These are phyloP conservation scores for Vitis amurensis DNA, from an alignment of 164 flowering plant species.

Conservation along the genomic window DNA sequence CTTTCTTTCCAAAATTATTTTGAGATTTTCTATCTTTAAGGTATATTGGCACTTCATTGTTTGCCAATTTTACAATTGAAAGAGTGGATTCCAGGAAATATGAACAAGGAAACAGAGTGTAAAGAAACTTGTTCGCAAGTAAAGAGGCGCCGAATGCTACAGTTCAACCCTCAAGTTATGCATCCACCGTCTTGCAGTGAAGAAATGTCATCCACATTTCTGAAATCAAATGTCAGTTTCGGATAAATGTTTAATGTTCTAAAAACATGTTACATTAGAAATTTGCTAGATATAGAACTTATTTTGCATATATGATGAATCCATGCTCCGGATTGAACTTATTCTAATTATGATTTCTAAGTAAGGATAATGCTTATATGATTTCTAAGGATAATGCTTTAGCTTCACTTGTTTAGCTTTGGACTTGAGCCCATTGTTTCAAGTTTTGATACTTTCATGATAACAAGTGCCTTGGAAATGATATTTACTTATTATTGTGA, in stretches of 20 bases:
- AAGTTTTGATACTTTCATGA: background rate
- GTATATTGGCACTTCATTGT: background rate
- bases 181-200: constrained; percentile 42
- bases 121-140: constrained; percentile 52
- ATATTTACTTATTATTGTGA: background rate
- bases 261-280: background rate
- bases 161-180: constrained; percentile 41
- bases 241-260: background rate
- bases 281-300: background rate
- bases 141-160: constrained; percentile 83
- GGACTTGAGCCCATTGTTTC: background rate
- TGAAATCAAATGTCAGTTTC: constrained; percentile 54
- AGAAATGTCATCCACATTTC: constrained; percentile 41
- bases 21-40: background rate
- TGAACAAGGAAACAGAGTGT: constrained; percentile 37
- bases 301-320: background rate
- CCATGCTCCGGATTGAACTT: too few relatives aligned
- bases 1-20: background rate
- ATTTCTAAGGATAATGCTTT: too few relatives aligned
- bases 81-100: constrained; percentile 40
- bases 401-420: background rate
- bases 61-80: constrained; percentile 4
- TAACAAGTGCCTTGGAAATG: background rate
- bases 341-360: too few relatives aligned
- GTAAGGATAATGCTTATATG: too few relatives aligned